Evolutionary conservation across 306 rosid species (phyloP), one percentile per base, ranked within the genome.

Genomic region (Oemleria cerasiformis): DNA sequence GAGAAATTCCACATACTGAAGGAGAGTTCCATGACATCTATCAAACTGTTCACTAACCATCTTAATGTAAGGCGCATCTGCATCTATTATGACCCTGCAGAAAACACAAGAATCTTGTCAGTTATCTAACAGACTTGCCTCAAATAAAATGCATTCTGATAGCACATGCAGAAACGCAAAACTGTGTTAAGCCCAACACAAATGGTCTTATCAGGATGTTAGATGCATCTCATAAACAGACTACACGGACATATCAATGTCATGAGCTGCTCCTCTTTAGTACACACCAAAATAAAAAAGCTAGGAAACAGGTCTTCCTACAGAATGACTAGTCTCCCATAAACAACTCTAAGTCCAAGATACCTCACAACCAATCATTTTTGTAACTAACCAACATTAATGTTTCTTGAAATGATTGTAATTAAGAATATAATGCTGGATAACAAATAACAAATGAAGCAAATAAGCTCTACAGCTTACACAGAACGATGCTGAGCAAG

Each of bases 21-120:
- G 97, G 64, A 94, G 92, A 39, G 95, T 92, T 76, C 99, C 99
- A 61, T 94, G 99, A 75, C 92, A 84, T 82, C 99, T 86, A 85
- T 94, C 99, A 70, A 94, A 94, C 77, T 94, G 99, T 80, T 94
- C 99, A 0, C 99, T 70, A 58, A 94, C 89, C 99, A 94, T 91
- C 88, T 91, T 94, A 73, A 94, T 94, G 71, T 94, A 94, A 34
- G 97, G 97, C 11, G 97, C 99, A 82, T 85, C 88, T 48, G 99
- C 91, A 81, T 84, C 82, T 67, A 82, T 79, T 69, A 94, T 94
- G 80, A 89, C 97, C 81, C 99, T 94, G 92, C 83, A 87, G 65
- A 75, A 68, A 65, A 74, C 48, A 76, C 38, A 56, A 58, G 34
- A 53, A 78, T 62, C 10, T 43, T 12, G 57, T 50, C 49, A 10